Evolutionary conservation across 805 yeast species (phyloP).

Genomic region (Nakazawaea siamensis): DNA sequence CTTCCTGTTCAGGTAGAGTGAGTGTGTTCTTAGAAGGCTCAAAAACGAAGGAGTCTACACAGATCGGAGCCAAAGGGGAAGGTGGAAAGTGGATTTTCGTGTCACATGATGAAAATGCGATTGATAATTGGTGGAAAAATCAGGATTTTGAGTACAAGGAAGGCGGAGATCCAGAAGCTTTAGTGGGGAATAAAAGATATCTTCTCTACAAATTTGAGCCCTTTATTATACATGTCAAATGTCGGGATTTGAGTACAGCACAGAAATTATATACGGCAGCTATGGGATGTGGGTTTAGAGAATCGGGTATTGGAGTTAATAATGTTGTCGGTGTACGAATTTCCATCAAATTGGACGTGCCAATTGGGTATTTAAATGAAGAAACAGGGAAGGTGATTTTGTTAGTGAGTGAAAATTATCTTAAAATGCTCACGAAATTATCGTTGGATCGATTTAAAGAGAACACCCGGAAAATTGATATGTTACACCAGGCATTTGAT

Average conservation of each 20-base stretch:
- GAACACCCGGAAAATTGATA: slow-evolving; percentile 48
- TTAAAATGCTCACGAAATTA: slow-evolving; percentile 41
- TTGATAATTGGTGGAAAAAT: slow-evolving; percentile 40
- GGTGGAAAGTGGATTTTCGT: slow-evolving; percentile 83
- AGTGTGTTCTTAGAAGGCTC: slow-evolving; percentile 74
- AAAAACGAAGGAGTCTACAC: slow-evolving; percentile 13
- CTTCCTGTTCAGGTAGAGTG: slow-evolving; percentile 83
- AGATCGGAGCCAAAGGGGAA: slow-evolving; percentile 77
- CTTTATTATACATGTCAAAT: slow-evolving; percentile 74
- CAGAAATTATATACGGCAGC: slow-evolving; percentile 58
- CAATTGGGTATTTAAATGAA: slow-evolving; percentile 51
- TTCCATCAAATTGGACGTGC: slow-evolving; percentile 66
- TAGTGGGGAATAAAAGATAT: slow-evolving; percentile 33
- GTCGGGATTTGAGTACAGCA: slow-evolving; percentile 55
- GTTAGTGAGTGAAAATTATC: slow-evolving; percentile 45
- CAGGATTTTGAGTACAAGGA: slow-evolving; percentile 17
- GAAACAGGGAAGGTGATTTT: slow-evolving; percentile 22
- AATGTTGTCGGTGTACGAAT: slow-evolving; percentile 72
- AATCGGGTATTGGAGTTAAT: slow-evolving; percentile 77
- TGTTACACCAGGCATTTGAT: slow-evolving; percentile 35
- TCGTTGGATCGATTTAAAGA: slow-evolving; percentile 60
- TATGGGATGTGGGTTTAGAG: slow-evolving; percentile 81
- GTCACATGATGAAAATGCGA: slow-evolving; percentile 49
- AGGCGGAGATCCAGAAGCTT: no score
- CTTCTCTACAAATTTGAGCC: slow-evolving; percentile 80